These are phyloP conservation scores for Claviceps africana DNA, from an alignment of 2,329 filamentous ascomycete species.

Conservation along the genomic window DNA sequence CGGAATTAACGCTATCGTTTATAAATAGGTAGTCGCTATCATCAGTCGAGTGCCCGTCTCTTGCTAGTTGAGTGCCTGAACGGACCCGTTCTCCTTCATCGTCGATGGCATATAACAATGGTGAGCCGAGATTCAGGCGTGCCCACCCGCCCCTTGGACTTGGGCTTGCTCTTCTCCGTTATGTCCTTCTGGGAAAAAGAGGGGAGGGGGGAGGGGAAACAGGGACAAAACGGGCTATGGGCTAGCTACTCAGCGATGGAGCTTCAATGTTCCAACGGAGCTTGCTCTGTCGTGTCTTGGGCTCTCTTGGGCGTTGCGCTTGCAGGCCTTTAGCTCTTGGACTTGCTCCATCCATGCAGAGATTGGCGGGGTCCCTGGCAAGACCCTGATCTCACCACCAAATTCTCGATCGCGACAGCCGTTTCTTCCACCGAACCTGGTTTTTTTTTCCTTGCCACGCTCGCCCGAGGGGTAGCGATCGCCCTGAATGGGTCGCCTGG, in stretches of 20 bases:
- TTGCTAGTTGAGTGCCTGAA: no score
- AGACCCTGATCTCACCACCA: constrained; percentile 17
- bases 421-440: not conserved
- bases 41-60: no score
- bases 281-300: not conserved
- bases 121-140: no score
- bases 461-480: not conserved
- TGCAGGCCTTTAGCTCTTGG: not conserved
- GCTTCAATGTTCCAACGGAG: not conserved
- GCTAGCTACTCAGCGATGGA: not conserved
- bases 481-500: not conserved
- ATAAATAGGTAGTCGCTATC: no score
- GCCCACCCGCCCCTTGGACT: no score
- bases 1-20: no score
- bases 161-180: not conserved
- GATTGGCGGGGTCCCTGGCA: not conserved
- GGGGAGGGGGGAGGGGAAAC: no score
- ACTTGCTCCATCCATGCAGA: not conserved
- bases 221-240: no score
- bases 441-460: not conserved
- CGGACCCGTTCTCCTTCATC: no score
- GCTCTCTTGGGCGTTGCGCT: not conserved
- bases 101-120: no score
- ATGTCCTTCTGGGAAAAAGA: not conserved
- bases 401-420: constrained; percentile 16